Evolutionary conservation across 164 flowering plant genomes (phyloP), one percentile per base, ranked within the genome.

Genomic region (Magnolia kwangsiensis): DNA sequence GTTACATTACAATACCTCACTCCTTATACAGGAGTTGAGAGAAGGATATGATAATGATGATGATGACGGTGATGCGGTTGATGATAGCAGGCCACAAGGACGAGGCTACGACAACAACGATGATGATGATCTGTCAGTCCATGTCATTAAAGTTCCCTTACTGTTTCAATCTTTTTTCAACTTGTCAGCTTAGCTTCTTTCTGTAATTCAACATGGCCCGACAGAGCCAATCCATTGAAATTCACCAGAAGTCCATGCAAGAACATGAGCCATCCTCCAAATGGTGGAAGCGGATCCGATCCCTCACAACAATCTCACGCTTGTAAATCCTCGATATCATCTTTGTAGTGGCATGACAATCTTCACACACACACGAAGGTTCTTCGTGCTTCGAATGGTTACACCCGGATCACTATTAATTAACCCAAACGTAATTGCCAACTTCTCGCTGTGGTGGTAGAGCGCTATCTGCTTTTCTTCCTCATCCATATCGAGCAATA

Each of bases 331-430:
- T 63, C 2, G 80, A 78, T 10, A 78, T 63, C 69, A 74, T 45
- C 65, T 74, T 78, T 27, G 77, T 50, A 24, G 77, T 74, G 1
- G 71, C 67, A 71, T 80, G 82, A n/a, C 82, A 80, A 77, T 77
- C 82, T 4, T 59, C 51, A 67, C 80, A 80, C n/a, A 80, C n/a
- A 75, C 75, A 4, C 78, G 77, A 77, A 77, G 77, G 59, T 80
- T 77, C 69, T 80, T 80, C 58, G 67, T 64, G 24, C 77, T 63
- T 50, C 80, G 72, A 16, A 80, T 77, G 18, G 80, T 64, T 49
- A 78, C 55, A 9, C 29, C 51, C 10, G 69, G 75, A 21, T 13
- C 10, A 9, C 72, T 74, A 49, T 74, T 70, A 20, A 80, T 29
- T 37, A 80, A 69, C 66, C 80, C 80, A 58, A 74, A 67, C 7